Base-by-base conservation (phyloP, 202 grass and related monocot genomes). In the Panicum virgatum region DNA sequence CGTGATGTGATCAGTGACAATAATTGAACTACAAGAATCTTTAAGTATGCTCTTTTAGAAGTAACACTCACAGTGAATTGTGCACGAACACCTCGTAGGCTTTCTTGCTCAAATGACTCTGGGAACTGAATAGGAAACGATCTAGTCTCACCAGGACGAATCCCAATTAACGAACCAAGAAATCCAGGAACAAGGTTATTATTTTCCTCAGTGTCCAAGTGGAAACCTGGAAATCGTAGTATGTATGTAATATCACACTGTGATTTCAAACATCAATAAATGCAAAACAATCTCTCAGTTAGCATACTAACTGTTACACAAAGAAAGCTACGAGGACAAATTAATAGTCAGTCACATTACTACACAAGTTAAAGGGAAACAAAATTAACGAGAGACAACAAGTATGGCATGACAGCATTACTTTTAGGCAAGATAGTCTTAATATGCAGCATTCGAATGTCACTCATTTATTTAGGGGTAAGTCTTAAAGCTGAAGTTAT, bases 171-270 rank as follows among this genome's bases (percentile, higher is more conserved):
- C 13, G 96, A 88, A 90, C 88, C 81, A 85, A 98, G 86, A 86
- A 98, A 96, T 65, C 96, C 96, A 72, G 92, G 88, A 83, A 96
- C 82, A 78, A 98, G 85, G 37, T 77, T 93, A 62, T 77, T 81
- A 71, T 80, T 91, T 86, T 98, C 90, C 87, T 93, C 92, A 12
- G 96, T 98, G 83, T 96, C 96, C 92, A 98, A 90, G 66, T 98
- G 87, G 76, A 98, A 91, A 77, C 92, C 92, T 98, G 78, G 66
- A 80, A 88, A 46, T 52, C 69, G 82, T 72, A 54, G 25, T 44
- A 71, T 46, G 68, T 69, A 43, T 75, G 50, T 32, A 67, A 26
- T 70, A 69, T n/a, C 62, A 6, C 18, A 48, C 40, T 42, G 5
- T 73, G 48, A 67, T 75, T 86, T 60, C 2, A 68, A 81, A 67